phyloP scores from a whole-genome alignment of 495 filamentous ascomycete species.

The Penicillium egyptiacum region DNA sequence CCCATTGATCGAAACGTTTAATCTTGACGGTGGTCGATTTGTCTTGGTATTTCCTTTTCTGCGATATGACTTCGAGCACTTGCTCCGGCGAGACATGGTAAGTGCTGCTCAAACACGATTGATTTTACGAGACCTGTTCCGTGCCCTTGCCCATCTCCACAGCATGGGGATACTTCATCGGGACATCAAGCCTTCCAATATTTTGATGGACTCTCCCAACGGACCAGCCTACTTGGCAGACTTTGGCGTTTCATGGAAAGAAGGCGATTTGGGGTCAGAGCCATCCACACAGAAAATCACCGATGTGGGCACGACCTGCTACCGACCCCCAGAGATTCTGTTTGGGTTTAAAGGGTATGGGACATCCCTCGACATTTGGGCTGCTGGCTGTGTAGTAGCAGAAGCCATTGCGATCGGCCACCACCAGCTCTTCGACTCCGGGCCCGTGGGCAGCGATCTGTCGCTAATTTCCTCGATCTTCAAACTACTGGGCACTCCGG shows the following conservation, averaged over 20 bases:
- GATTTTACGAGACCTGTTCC: slow-evolving; percentile 66
- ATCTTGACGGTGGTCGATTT: slow-evolving; percentile 65
- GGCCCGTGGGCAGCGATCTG: slow-evolving; percentile 88
- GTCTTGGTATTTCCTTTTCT: slow-evolving; percentile 84
- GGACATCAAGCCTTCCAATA: slow-evolving; percentile 90
- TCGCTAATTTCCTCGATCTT: slow-evolving; percentile 90
- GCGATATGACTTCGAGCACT: slow-evolving; percentile 63
- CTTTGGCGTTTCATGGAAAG: slow-evolving; percentile 88
- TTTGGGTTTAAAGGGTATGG: slow-evolving; percentile 80
- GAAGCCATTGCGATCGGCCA: slow-evolving; percentile 51
- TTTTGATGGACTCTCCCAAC: slow-evolving; percentile 66
- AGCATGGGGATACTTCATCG: slow-evolving; percentile 77
- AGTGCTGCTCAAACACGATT: slow-evolving; percentile 43
- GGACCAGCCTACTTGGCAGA: slow-evolving; percentile 79
- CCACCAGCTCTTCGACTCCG: slow-evolving; percentile 74
- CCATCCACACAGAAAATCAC: slow-evolving; percentile 70
- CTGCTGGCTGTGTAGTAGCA: slow-evolving; percentile 78
- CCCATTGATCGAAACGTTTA: slow-evolving; percentile 67
- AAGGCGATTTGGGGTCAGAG: slow-evolving; percentile 60
- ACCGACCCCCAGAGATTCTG: slow-evolving; percentile 85
- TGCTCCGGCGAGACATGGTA: slow-evolving; percentile 55
- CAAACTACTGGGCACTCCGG: slow-evolving; percentile 81
- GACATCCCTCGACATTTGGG: slow-evolving; percentile 80
- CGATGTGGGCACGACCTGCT: slow-evolving; percentile 90
- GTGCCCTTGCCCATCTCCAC: slow-evolving; percentile 72